Evolutionary conservation across 495 filamentous ascomycete species (phyloP), one percentile per base, ranked within the genome.

Genomic region (Podospora pseudocomata): DNA sequence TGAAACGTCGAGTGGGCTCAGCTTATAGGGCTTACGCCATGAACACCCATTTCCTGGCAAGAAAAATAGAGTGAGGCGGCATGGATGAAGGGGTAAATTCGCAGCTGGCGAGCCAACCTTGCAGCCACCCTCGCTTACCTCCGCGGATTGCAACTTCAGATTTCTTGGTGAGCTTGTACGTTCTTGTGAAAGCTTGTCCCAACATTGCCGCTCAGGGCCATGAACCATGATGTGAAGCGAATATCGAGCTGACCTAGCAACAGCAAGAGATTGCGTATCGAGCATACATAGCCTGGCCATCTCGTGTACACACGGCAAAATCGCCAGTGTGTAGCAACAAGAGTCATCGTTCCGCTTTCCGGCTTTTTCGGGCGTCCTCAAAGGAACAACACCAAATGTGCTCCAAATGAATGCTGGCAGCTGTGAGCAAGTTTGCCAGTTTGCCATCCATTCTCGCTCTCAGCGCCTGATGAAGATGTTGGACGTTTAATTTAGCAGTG

Each of bases 81-180:
- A 66, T 75, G 75, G 67, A 74, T 70, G 71, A 69, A 70, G 72
- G 75, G 73, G 60, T 75, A 77, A 77, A 77, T 73, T 64, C 66
- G 66, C 26, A 27, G 64, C 67, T 68, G 71, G 69, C 64, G 26
- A 65, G 64, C 67, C 27, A 49, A 53, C 60, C 30, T 26, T 39
- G 34, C 61, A 53, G 61, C 30, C 32, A 30, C 61, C 30, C 7
- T 27, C 60, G 55, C 55, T 58, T 58, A 26, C n/a, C 55, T 26
- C 55, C 23, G n/a, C 55, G 55, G 23, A 58, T 58, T 58, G 55
- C 55, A 26, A 58, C 55, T 19, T 18, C n/a, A 26, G 13, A 58
- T 15, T 19, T 58, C 55, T 58, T 58, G 55, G 6, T 58, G 55
- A 58, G 55, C 55, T 58, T 58, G 55, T 58, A 1, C 3, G n/a